Conservation (phyloP, 2,329 filamentous ascomycete genomes). For the Diaporthe humulicola region DNA sequence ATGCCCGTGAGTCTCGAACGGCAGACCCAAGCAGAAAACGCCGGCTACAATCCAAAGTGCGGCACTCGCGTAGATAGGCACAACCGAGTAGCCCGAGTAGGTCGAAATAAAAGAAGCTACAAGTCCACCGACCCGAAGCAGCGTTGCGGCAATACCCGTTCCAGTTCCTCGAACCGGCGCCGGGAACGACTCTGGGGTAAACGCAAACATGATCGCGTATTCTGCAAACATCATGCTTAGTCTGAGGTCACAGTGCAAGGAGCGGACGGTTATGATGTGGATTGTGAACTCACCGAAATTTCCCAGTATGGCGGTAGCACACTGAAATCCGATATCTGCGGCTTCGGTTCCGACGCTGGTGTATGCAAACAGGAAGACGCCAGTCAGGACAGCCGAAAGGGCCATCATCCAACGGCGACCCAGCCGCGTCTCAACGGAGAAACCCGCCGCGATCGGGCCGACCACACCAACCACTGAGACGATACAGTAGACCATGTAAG, state of each 20-base stretch:
- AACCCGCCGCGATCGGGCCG: slow-evolving; percentile 57
- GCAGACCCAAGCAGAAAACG: slow-evolving; percentile 55
- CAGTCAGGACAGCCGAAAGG: slow-evolving; percentile 57
- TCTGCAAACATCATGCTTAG: slow-evolving; percentile 42
- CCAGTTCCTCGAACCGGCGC: slow-evolving; percentile 67
- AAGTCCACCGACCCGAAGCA: slow-evolving; percentile 54
- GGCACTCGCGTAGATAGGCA: slow-evolving; percentile 60
- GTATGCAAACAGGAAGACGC: slow-evolving; percentile 61
- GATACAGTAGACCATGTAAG: slow-evolving; percentile 53
- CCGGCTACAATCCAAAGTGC: slow-evolving; percentile 59
- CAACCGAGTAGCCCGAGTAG: slow-evolving; percentile 56
- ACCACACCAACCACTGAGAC: slow-evolving; percentile 55
- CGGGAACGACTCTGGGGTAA: slow-evolving; percentile 70
- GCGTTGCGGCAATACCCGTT: slow-evolving; percentile 58
- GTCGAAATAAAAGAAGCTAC: slow-evolving; percentile 58
- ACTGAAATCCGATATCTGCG: slow-evolving; percentile 55
- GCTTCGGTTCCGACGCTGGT: slow-evolving; percentile 55
- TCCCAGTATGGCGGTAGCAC: slow-evolving; percentile 60
- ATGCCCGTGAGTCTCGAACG: slow-evolving; percentile 59
- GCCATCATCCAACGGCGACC: slow-evolving; percentile 61
- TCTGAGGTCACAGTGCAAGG: too few relatives aligned
- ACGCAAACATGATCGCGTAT: slow-evolving; percentile 56
- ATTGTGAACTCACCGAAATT: slow-evolving; percentile 51
- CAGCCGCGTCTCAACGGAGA: slow-evolving; percentile 55
- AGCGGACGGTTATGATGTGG: background rate